Base-by-base conservation (phyloP, 495 filamentous ascomycete genomes). In the Lindgomyces ingoldianus region DNA sequence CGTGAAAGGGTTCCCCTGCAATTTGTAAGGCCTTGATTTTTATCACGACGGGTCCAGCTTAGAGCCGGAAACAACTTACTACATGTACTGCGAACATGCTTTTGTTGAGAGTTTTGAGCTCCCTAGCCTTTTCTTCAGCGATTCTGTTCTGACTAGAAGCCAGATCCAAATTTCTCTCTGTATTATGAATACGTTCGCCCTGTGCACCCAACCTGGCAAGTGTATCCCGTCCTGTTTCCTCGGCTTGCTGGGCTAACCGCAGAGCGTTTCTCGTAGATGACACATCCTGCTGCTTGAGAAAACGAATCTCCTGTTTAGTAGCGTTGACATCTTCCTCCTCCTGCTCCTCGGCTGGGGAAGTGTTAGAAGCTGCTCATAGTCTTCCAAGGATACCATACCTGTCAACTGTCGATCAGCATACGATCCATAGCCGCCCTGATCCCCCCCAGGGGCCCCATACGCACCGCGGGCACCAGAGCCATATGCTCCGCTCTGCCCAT, bases 271-370 rank as follows among this genome's bases (percentile, higher is more conserved):
- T 81, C 2, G 88, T 87, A 0, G 88, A 87, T 1, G 84, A 79
- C 11, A 90, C 84, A 73, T 91, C 88, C 39, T 87, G 84, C 67
- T 90, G 83, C 74, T 91, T 94, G 59, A 89, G 83, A 62, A 87
- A 85, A 12, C 82, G 80, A 61, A 93, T 93, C 67, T 95, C 80
- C 50, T 86, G 80, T 73, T 93, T 92, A 36, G 87, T 83, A 0
- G 83, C 84, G 21, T 82, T 72, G 0, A 91, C 79, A 60, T 88
- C 84, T 67, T 90, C 85, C 50, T 80, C 71, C 46, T 76, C 74
- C 47, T 78, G 59, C 44, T 75, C 82, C 74, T 90, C 89, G 2
- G 85, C 44, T 47, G 18, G n/a, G 18, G 18, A 18, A 8, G n/a
- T 8, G 44, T 47, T 22, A 47, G 44, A 18, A 4, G 4, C 6